Evolutionary conservation across 2,329 filamentous ascomycete species (phyloP).

Genomic region (Orbilia oligospora): DNA sequence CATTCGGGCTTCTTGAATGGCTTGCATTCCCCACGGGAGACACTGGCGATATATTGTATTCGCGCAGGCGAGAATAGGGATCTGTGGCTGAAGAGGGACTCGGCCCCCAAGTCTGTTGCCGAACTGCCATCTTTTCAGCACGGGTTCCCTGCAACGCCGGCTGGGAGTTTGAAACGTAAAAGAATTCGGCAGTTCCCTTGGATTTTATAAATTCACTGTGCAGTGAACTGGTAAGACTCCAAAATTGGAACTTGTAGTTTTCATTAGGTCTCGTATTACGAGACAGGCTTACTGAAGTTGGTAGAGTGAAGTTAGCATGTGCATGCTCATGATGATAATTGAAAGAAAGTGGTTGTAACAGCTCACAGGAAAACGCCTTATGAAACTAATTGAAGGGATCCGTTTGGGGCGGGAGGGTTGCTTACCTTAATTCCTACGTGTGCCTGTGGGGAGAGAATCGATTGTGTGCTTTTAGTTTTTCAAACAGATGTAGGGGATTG

Average conservation of each 20-base stretch:
- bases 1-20: slow-evolving; percentile 48
- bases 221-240: slow-evolving; percentile 53
- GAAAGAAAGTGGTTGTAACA: slow-evolving; percentile 8
- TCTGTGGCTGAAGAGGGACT: slow-evolving; percentile 61
- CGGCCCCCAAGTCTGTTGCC: slow-evolving; percentile 55
- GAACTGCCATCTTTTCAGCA: slow-evolving; percentile 52
- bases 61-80: slow-evolving; percentile 36
- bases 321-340: slow-evolving; percentile 18
- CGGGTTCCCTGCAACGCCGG: slow-evolving; percentile 14
- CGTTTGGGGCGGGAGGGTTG: slow-evolving; percentile 33
- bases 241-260: slow-evolving; percentile 40
- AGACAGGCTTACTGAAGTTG: slow-evolving; percentile 58
- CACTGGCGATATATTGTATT: slow-evolving; percentile 48
- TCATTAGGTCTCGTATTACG: slow-evolving; percentile 58
- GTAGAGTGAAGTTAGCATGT: slow-evolving; percentile 26
- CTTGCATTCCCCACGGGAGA: slow-evolving; percentile 29
- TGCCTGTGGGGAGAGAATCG: slow-evolving; percentile 34
- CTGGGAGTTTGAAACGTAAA: slow-evolving; percentile 15
- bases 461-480: slow-evolving; percentile 3
- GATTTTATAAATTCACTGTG: slow-evolving; percentile 40
- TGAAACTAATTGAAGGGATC: slow-evolving; percentile 21
- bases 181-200: slow-evolving; percentile 51
- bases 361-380: slow-evolving; percentile 36
- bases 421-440: slow-evolving; percentile 23
- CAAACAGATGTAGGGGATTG: too few species aligned